Evolutionary conservation across 2,329 filamentous ascomycete species (phyloP).

Genomic region (Pestalotiopsis sp.): DNA sequence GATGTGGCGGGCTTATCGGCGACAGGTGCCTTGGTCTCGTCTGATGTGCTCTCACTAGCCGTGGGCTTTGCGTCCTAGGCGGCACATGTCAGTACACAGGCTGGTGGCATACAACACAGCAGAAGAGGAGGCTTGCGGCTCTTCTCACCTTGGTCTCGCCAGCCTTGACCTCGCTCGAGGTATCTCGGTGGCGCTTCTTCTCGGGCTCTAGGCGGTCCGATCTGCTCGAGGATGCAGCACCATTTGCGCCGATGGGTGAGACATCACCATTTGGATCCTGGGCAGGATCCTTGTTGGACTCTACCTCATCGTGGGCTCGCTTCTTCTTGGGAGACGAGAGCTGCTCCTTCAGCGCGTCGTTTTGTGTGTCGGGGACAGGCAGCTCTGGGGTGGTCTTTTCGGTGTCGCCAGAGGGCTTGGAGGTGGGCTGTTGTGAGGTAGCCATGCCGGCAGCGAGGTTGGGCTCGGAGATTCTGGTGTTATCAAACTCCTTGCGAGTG

Average conservation of each 20-base stretch:
- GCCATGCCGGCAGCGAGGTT: conserved; percentile 21
- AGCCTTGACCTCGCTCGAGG: conserved; percentile 38
- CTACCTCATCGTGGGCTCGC: conserved; percentile 60
- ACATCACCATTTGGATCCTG: conserved; percentile 37
- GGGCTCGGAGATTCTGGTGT: conserved; percentile 62
- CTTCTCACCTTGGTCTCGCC: conserved; percentile 33
- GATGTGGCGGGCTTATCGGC: conserved; percentile 33
- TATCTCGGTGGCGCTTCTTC: conserved; percentile 65
- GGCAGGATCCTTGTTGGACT: conserved; percentile 44
- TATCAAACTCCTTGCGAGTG: conserved; percentile 64
- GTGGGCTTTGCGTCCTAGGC: conserved; percentile 15
- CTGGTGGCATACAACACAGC: not conserved
- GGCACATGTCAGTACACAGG: not conserved
- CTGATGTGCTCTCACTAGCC: not conserved
- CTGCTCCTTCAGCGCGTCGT: conserved; percentile 48
- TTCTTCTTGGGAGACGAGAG: conserved; percentile 68
- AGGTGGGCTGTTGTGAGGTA: conserved; percentile 22
- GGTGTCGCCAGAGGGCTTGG: conserved; percentile 36
- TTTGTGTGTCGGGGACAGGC: conserved; percentile 17
- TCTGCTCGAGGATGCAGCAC: conserved; percentile 42
- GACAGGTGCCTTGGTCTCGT: conserved; percentile 16
- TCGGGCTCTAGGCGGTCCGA: conserved; percentile 61
- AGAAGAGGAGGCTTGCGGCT: not conserved
- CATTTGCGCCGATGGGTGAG: conserved; percentile 44
- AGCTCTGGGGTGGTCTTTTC: conserved; percentile 17